phyloP scores from a whole-genome alignment of 805 yeast genomes.

The Myxozyma melibiosi region DNA sequence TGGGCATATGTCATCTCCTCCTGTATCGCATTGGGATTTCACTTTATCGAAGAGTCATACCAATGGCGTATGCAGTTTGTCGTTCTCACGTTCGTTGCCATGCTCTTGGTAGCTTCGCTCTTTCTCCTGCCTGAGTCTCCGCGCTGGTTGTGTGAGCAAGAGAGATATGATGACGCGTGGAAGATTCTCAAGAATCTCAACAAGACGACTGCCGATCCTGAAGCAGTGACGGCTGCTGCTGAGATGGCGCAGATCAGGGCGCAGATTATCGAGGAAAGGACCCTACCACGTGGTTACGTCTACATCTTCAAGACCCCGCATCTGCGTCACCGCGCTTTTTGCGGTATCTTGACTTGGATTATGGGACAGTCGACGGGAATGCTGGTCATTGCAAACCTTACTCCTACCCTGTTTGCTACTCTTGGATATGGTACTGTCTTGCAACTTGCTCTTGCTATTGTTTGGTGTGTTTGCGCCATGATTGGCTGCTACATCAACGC shows the following conservation, averaged over 20 bases:
- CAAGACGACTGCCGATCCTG: neutral
- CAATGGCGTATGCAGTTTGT: conserved; percentile 57
- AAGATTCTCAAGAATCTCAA: conserved; percentile 1
- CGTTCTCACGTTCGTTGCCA: conserved; percentile 53
- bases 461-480: neutral
- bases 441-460: neutral
- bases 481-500: neutral
- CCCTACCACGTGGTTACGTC: neutral
- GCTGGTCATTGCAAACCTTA: neutral
- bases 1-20: conserved; percentile 42
- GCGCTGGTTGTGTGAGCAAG: conserved; percentile 49
- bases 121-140: conserved; percentile 56
- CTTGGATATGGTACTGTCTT: neutral
- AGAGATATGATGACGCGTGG: conserved; percentile 60
- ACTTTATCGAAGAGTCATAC: neutral
- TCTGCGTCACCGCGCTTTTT: neutral
- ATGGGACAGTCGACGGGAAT: neutral
- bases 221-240: neutral
- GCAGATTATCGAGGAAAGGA: neutral
- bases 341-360: neutral
- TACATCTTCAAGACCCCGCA: neutral
- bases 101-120: conserved; percentile 46
- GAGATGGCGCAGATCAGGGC: neutral
- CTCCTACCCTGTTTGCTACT: neutral
- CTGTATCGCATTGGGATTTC: conserved; percentile 44